These are phyloP conservation scores for Barnettozyma salicaria DNA, from an alignment of 805 yeast species.

Conservation along the genomic window DNA sequence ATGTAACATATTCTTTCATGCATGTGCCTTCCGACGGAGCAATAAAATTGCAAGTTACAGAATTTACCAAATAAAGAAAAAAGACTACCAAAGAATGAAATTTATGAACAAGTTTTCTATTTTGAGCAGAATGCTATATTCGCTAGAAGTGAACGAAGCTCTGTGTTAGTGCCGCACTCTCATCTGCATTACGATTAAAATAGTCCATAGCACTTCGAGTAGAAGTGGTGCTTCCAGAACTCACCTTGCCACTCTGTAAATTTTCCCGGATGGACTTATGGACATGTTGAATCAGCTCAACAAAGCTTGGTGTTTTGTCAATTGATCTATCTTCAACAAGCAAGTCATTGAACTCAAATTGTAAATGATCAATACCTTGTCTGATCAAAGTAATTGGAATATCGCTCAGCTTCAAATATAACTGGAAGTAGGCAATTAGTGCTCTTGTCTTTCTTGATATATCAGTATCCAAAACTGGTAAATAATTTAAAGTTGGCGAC, in stretches of 20 bases:
- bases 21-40: too few species aligned
- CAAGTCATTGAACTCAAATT: constrained; percentile 41
- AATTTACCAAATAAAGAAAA: too few species aligned
- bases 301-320: constrained; percentile 49
- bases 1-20: too few species aligned
- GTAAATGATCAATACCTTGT: constrained; percentile 51
- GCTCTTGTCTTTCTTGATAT: constrained; percentile 64
- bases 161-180: background rate
- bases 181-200: background rate
- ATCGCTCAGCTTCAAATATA: constrained; percentile 30
- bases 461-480: constrained; percentile 67
- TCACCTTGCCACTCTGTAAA: constrained; percentile 41
- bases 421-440: constrained; percentile 53
- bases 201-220: background rate
- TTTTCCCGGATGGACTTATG: constrained; percentile 58
- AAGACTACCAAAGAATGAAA: background rate
- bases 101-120: background rate
- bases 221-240: constrained; percentile 1
- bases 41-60: too few species aligned
- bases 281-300: constrained; percentile 60
- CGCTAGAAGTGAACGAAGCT: constrained; percentile 4
- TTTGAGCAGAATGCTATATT: background rate
- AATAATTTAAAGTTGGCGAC: constrained; percentile 34
- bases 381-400: constrained; percentile 55
- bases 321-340: constrained; percentile 69